phyloP scores from a whole-genome alignment of 306 rosid genomes.

The Quercus alba region DNA sequence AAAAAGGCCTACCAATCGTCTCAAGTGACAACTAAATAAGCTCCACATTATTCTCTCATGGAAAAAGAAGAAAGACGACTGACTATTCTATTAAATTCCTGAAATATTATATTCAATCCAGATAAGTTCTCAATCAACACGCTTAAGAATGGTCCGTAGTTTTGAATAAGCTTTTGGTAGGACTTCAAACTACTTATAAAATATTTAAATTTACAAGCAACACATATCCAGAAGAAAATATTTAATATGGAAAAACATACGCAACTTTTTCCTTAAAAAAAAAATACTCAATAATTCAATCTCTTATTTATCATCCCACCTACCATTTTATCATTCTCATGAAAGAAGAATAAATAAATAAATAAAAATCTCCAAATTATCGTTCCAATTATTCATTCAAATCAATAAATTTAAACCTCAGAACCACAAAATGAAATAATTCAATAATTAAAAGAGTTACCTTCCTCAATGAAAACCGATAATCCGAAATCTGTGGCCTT shows the following conservation, averaged over 20 bases:
- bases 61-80: neutral
- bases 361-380: neutral
- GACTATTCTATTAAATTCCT: neutral
- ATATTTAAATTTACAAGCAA: neutral
- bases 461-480: conserved; percentile 88
- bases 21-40: neutral
- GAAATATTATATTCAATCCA: conserved; percentile 2
- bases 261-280: neutral
- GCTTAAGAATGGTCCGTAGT: neutral
- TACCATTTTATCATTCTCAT: neutral
- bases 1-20: neutral
- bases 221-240: neutral
- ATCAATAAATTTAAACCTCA: neutral
- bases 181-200: neutral
- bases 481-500: conserved; percentile 92
- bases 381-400: neutral
- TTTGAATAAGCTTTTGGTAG: neutral
- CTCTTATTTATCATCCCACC: neutral
- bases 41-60: neutral
- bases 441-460: conserved; percentile 25
- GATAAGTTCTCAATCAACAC: neutral
- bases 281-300: neutral
- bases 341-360: neutral
- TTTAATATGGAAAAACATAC: neutral
- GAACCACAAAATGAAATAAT: conserved; percentile 2